Evolutionary conservation across 345 rosid species (phyloP), one percentile per base, ranked within the genome.

Genomic region (Gossypioides kirkii): DNA sequence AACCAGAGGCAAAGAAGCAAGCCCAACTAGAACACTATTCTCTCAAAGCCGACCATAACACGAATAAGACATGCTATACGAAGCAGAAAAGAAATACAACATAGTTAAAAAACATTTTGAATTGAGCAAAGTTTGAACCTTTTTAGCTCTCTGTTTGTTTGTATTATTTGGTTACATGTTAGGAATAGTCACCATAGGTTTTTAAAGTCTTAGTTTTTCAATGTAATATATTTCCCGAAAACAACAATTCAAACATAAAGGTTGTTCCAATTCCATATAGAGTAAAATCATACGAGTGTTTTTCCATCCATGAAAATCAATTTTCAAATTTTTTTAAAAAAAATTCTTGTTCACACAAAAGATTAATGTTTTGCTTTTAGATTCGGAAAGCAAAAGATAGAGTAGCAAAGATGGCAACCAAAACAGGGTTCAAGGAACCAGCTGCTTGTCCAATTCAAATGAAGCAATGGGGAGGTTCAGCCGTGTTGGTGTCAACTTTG

Each of bases 1-100:
- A 74, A 32, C 68, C 77, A 71, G 46, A 73, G 74, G 72, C 77
- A 77, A 17, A 64, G 77, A 82, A 75, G 72, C 77, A 74, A 78
- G 70, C 77, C 77, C 26, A 64, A 67, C 60, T 78, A 77, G 78
- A 65, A 45, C 12, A 10, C 50, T 70, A 49, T 70, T 32, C 73
- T 36, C 28, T 42, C 55, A 54, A 59, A 62, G 8, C 9, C 10
- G 14, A 38, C 32, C 43, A 68, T 11, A 74, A 45, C 75, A 58
- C 73, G 71, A 63, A 43, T 65, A 61, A 60, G 72, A 64, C 72
- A 25, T 77, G 79, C 67, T 54, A 72, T 56, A 26, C 66, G 79
- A 78, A 69, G 75, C 45, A 45, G 69, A 45, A 74, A 71, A 56
- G 70, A 71, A 43, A 75, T 60, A 69, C 74, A 17, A 20, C 74